A percentile compares a stretch with the other conserved stretches of the same genome.
These are phyloP conservation scores for Lentinula lateritia DNA, from an alignment of 768 basidiomycete genomes.

Conservation along the genomic window DNA sequence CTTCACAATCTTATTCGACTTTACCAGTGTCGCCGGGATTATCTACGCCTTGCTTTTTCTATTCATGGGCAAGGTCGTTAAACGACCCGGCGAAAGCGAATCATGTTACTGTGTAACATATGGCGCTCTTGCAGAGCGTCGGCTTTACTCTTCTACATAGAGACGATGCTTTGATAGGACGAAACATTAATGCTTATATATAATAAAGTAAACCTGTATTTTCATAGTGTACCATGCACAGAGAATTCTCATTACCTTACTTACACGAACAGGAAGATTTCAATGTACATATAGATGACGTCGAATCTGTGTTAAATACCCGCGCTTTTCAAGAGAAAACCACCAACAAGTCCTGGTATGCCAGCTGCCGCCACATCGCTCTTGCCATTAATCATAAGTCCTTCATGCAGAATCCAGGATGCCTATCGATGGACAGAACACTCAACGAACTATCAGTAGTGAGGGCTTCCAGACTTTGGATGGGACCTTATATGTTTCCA, in stretches of 20 bases:
- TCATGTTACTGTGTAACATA: background rate
- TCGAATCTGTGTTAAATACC: background rate
- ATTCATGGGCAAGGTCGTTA: conserved; percentile 4
- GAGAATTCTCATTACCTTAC: background rate
- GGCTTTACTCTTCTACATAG: background rate
- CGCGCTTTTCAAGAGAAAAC: too few species aligned
- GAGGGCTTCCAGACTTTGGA: conserved; percentile 45
- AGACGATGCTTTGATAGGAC: conserved; percentile 7
- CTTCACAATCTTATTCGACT: background rate
- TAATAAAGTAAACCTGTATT: background rate
- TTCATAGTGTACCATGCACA: too few species aligned
- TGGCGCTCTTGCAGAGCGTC: conserved; percentile 7
- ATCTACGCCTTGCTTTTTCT: conserved; percentile 4
- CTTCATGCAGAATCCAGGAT: background rate
- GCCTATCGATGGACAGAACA: background rate
- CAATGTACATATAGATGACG: background rate
- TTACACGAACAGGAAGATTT: background rate
- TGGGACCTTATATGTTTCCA: conserved; percentile 71
- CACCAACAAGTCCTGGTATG: too few species aligned
- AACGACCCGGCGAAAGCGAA: conserved; percentile 6
- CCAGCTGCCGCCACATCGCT: background rate
- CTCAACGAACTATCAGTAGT: conserved; percentile 27
- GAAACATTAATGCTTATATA: background rate
- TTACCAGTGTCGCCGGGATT: background rate
- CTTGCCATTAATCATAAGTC: background rate